Conservation (phyloP, 495 filamentous ascomycete genomes). For the Talaromyces stipitatus region DNA sequence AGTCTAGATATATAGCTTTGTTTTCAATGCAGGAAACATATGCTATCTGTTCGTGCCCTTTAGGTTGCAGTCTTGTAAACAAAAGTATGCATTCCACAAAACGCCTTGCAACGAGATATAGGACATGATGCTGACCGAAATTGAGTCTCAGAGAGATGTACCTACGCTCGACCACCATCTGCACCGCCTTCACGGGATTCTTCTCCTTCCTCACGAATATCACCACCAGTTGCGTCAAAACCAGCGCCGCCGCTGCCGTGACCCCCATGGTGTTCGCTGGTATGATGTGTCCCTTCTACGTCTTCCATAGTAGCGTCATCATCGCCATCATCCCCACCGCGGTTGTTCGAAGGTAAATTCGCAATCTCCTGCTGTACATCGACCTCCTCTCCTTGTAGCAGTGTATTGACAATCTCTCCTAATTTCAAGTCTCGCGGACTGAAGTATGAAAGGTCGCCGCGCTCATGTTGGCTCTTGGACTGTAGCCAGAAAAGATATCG, state of each 20-base stretch:
- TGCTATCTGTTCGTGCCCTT: background rate
- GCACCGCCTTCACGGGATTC: conserved; percentile 83
- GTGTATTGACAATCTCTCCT: conserved; percentile 72
- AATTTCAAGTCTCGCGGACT: conserved; percentile 73
- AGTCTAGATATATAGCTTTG: conserved; percentile 1
- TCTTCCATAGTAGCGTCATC: conserved; percentile 83
- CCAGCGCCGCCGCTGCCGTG: conserved; percentile 69
- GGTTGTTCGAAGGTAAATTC: conserved; percentile 40
- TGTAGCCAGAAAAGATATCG: conserved; percentile 96
- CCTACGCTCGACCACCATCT: conserved; percentile 99
- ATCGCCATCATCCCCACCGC: conserved; percentile 41
- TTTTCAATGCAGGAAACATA: background rate
- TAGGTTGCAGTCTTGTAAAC: background rate
- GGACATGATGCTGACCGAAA: background rate
- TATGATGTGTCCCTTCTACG: conserved; percentile 56
- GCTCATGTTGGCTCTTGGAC: conserved; percentile 69
- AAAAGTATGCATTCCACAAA: conserved; percentile 4
- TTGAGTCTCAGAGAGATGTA: conserved; percentile 43
- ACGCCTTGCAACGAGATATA: conserved; percentile 8
- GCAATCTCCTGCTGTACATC: conserved; percentile 72
- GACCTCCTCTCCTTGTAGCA: conserved; percentile 86
- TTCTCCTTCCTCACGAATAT: conserved; percentile 84
- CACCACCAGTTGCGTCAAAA: conserved; percentile 77
- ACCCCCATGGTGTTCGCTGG: conserved; percentile 46
- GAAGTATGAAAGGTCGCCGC: conserved; percentile 67